phyloP scores from a whole-genome alignment of 306 rosid genomes.

The Gleditsia sinensis region DNA sequence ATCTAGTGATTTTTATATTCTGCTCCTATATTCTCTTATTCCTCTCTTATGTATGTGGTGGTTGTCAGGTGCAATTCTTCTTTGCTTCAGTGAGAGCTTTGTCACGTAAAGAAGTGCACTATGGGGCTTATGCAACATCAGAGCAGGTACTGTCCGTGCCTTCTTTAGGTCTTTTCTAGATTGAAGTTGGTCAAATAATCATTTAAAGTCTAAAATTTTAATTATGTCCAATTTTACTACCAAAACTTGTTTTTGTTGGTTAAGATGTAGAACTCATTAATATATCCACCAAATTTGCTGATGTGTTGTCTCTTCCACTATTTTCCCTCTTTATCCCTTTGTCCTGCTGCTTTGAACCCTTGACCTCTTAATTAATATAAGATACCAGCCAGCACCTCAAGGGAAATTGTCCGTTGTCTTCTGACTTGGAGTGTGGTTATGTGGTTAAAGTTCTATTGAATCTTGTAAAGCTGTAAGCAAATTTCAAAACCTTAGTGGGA shows the following conservation, averaged over 20 bases:
- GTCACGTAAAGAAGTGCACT: constrained; percentile 95
- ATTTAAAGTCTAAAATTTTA: neutral
- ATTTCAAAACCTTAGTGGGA: neutral
- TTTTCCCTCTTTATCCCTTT: too few relatives aligned
- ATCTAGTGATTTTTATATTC: constrained; percentile 9
- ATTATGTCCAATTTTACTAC: neutral
- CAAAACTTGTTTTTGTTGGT: neutral
- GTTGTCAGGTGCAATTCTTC: constrained; percentile 83
- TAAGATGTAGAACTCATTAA: neutral
- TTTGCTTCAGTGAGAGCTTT: constrained; percentile 81
- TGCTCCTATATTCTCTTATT: neutral
- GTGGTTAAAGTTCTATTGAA: neutral
- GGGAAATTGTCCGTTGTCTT: neutral
- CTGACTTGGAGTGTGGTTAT: neutral
- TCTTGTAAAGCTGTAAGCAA: neutral
- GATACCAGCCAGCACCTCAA: neutral
- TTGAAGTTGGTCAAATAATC: constrained; percentile 16
- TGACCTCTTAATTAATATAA: too few relatives aligned
- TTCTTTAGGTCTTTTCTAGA: constrained; percentile 22
- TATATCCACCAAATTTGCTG: neutral
- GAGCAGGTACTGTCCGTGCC: constrained; percentile 71
- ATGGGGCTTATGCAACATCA: constrained; percentile 94
- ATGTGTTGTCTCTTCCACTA: neutral
- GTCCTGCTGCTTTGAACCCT: too few relatives aligned
- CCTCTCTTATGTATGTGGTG: constrained; percentile 19